Base-by-base conservation (phyloP, 1,284 basidiomycete genomes). In the Trichosporon inkin region DNA sequence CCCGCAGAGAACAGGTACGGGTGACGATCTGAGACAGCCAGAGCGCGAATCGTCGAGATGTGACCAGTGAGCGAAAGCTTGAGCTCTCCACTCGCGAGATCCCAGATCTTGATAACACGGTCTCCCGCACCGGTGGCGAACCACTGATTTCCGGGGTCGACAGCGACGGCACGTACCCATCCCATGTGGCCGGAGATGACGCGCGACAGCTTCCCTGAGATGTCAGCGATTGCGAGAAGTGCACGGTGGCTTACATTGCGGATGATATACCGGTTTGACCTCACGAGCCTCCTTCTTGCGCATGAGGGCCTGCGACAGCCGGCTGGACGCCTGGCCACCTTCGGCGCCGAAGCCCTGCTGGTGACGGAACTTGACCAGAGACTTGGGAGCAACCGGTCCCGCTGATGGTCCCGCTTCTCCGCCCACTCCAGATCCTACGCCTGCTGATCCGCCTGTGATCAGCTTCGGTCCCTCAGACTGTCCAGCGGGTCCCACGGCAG, bases 41-140 rank as follows among this genome's bases (percentile, higher is more conserved):
- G 79, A 0, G 95, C 95, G 41, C 96, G 84, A 20, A 99, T 93
- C 1, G 95, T 96, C 32, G 91, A 94, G 58, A 99, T 99, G 75
- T 99, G 95, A 8, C 96, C 95, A 3, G 96, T 99, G 68, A 99
- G 80, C 44, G 90, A 93, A 39, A 99, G 81, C 78, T 94, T 98
- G 72, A 99, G 82, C 79, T 97, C 93, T 34, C 95, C 95, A 6
- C 87, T 90, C 6, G 96, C 96, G 67, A 99, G 77, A 76, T 99
- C 94, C 95, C 95, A 99, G n/a, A 99, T 93, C 81, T 99, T 99
- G 78, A 99, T 91, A 52, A 99, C 93, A 35, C 95, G 86, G 78
- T 99, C 95, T 7, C 96, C 96, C 0, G 95, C 95, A 61, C 95
- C 95, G 0, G 93, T 95, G 0, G 91, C 95, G 67, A 99, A 99